Percentiles rank a stretch among this genome's conserved stretches.
phyloP scores from a whole-genome alignment of 176 grass and related monocot species.

The Melocanna baccifera region DNA sequence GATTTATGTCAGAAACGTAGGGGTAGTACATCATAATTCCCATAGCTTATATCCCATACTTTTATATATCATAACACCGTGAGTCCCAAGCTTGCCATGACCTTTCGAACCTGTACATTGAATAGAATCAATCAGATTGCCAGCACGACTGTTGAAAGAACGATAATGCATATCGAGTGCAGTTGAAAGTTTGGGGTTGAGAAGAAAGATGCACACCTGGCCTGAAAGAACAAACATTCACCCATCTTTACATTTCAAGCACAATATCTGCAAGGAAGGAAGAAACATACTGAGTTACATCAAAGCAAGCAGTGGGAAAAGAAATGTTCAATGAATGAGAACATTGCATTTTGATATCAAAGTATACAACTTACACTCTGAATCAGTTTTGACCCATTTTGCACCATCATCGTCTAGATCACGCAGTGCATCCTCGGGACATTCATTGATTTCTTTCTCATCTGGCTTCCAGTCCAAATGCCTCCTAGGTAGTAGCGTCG shows the following conservation, averaged over 20 bases:
- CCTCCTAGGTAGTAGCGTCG: slow-evolving; percentile 30
- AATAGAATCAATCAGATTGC: background rate
- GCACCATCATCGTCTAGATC: slow-evolving; percentile 47
- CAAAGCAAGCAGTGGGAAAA: background rate
- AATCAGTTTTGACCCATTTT: slow-evolving; percentile 94
- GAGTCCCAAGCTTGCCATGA: slow-evolving; percentile 24
- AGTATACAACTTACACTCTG: slow-evolving; percentile 67
- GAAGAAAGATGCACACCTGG: slow-evolving; percentile 24
- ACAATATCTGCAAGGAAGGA: slow-evolving; percentile 61
- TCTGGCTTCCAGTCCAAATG: slow-evolving; percentile 49
- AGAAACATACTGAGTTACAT: slow-evolving; percentile 16
- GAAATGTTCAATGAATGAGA: background rate
- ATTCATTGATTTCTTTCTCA: slow-evolving; percentile 39
- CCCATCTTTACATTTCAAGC: slow-evolving; percentile 63
- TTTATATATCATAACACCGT: slow-evolving; percentile 7
- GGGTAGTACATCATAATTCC: slow-evolving; percentile 19
- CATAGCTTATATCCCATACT: slow-evolving; percentile 16
- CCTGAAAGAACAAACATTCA: slow-evolving; percentile 35
- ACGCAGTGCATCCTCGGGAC: slow-evolving; percentile 34
- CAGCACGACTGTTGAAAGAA: background rate
- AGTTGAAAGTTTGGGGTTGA: background rate
- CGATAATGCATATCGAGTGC: background rate
- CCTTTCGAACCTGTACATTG: slow-evolving; percentile 36
- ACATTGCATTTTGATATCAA: background rate
- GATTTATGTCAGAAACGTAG: slow-evolving; percentile 16